A percentile compares a stretch with the other conserved stretches of the same genome.
Conservation (phyloP, 805 yeast genomes). For the Ogataea pignaliae region DNA sequence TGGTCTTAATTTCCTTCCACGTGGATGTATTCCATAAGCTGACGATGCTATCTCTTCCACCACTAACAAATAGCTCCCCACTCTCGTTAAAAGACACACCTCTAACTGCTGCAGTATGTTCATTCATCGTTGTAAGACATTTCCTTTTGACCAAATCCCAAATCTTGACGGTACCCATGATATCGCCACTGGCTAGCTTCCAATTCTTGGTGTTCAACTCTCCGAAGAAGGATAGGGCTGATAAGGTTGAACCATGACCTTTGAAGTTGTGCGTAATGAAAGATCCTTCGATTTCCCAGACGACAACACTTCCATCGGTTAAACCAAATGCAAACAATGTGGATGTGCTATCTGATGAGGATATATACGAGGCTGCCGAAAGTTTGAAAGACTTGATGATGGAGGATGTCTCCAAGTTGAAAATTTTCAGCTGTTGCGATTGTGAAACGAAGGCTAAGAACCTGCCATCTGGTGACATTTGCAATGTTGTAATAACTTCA, state of each 20-base stretch:
- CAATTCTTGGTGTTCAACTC: constrained; percentile 63
- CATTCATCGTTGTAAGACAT: constrained; percentile 54
- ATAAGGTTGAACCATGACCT: constrained; percentile 90
- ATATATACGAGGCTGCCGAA: constrained; percentile 77
- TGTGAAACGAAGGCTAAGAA: constrained; percentile 72
- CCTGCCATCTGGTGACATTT: constrained; percentile 70
- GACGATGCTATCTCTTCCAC: constrained; percentile 84
- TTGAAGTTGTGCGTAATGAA: constrained; percentile 83
- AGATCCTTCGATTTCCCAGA: constrained; percentile 89
- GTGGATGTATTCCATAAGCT: constrained; percentile 52
- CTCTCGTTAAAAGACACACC: constrained; percentile 62
- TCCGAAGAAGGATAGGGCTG: constrained; percentile 72
- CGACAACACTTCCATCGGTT: constrained; percentile 87
- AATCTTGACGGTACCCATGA: constrained; percentile 49
- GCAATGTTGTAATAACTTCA: constrained; percentile 68
- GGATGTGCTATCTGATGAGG: constrained; percentile 74
- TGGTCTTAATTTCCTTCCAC: constrained; percentile 56
- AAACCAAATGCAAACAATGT: constrained; percentile 91
- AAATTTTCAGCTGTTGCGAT: constrained; percentile 75
- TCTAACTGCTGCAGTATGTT: constrained; percentile 82
- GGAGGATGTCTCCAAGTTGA: constrained; percentile 37
- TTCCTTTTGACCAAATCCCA: constrained; percentile 75
- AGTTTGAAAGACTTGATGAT: constrained; percentile 52
- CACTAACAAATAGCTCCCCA: constrained; percentile 61
- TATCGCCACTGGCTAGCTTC: constrained; percentile 72